A percentile compares a stretch with the other conserved stretches of the same genome.
These are phyloP conservation scores for Arthrobotrys musiformis DNA, from an alignment of 2,329 filamentous ascomycete species.

Conservation along the genomic window DNA sequence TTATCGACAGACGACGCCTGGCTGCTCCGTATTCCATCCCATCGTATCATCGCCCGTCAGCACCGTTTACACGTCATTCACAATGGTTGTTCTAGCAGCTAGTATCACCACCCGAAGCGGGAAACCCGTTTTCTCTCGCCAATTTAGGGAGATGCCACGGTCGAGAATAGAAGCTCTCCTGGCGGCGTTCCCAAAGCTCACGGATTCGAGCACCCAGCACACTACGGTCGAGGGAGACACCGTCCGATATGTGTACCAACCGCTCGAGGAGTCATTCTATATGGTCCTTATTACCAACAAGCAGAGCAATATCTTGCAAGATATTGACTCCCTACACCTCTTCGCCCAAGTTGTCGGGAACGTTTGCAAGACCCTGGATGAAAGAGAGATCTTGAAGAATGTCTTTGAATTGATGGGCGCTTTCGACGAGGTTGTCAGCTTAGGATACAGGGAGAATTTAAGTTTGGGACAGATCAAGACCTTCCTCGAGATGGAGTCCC, in stretches of 20 bases:
- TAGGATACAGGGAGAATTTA: conserved; percentile 95
- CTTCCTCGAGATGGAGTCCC: conserved; percentile 98
- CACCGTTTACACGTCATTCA: neutral
- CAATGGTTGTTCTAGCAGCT: conserved; percentile 90
- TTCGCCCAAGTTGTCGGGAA: conserved; percentile 97
- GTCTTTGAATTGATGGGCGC: conserved; percentile 95
- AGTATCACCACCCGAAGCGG: conserved; percentile 98
- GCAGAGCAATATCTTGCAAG: conserved; percentile 98
- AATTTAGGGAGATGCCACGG: conserved; percentile 97
- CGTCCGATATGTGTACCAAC: conserved; percentile 99
- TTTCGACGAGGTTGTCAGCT: conserved; percentile 95
- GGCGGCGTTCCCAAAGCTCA: conserved; percentile 96
- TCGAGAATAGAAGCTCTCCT: conserved; percentile 96
- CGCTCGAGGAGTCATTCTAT: conserved; percentile 92
- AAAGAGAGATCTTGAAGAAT: conserved; percentile 93
- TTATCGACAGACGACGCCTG: conserved; percentile 25
- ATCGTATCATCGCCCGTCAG: conserved; percentile 8
- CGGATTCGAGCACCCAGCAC: conserved; percentile 94
- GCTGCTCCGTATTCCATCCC: conserved; percentile 23
- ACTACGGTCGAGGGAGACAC: conserved; percentile 99
- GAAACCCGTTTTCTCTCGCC: conserved; percentile 96
- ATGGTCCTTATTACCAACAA: conserved; percentile 99
- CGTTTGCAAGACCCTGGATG: conserved; percentile 94
- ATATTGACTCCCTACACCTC: conserved; percentile 97
- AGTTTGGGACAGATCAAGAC: conserved; percentile 98